These are phyloP conservation scores for Aaosphaeria pasadenensis DNA, from an alignment of 2,329 filamentous ascomycete species.

Conservation along the genomic window DNA sequence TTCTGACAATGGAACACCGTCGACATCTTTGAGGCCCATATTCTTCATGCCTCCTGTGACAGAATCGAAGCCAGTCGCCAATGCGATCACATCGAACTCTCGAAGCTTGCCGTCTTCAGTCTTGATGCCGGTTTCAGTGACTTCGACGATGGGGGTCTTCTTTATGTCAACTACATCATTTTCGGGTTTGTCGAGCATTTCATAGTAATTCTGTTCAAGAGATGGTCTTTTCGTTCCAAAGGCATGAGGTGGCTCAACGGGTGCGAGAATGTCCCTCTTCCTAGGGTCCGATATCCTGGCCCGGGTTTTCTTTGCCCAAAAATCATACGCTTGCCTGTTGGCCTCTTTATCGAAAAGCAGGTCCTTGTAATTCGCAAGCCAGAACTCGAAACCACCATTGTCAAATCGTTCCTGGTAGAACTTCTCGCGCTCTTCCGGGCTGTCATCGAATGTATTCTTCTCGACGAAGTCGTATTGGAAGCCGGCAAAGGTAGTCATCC, in stretches of 20 bases:
- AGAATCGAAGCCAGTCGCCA: constrained; percentile 47
- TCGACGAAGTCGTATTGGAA: constrained; percentile 57
- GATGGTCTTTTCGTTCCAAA: constrained; percentile 48
- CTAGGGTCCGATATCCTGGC: constrained; percentile 41
- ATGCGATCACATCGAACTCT: constrained; percentile 44
- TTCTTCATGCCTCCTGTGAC: constrained; percentile 44
- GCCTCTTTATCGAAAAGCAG: constrained; percentile 40
- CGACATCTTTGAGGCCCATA: constrained; percentile 36
- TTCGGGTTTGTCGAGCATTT: constrained; percentile 43
- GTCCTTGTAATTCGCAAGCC: constrained; percentile 43
- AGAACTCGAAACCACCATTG: constrained; percentile 41
- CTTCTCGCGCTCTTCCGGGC: constrained; percentile 40
- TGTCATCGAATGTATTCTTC: constrained; percentile 51
- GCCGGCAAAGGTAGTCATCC: constrained; percentile 56
- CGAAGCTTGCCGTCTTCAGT: constrained; percentile 39
- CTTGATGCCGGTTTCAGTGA: constrained; percentile 39
- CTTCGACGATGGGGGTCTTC: constrained; percentile 38
- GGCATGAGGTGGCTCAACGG: constrained; percentile 42
- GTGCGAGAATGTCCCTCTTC: constrained; percentile 48
- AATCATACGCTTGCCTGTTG: constrained; percentile 46
- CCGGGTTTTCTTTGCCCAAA: constrained; percentile 46
- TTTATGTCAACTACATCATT: constrained; percentile 44
- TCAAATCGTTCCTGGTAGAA: constrained; percentile 44
- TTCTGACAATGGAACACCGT: constrained; percentile 36
- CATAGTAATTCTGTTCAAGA: constrained; percentile 48